phyloP scores from a whole-genome alignment of 352 stramenopile species.

The Pythium periplocum region DNA sequence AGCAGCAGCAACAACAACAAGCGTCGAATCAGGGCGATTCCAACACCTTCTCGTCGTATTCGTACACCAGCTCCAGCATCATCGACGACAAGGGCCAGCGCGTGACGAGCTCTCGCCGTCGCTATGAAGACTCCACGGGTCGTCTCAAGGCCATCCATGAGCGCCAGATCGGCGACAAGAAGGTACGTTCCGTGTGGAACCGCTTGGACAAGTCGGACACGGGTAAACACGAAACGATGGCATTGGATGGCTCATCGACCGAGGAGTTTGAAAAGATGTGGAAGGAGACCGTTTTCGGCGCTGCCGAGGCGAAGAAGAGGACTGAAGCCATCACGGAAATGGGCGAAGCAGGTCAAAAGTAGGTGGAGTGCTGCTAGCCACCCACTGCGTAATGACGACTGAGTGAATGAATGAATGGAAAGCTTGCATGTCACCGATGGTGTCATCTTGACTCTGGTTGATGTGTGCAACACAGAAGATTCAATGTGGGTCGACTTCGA shows the following conservation, averaged over 20 bases:
- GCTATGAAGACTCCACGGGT: conserved; percentile 44
- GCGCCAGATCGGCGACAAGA: conserved; percentile 34
- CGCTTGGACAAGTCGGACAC: conserved; percentile 24
- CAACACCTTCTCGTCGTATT: conserved; percentile 34
- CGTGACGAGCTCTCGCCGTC: conserved; percentile 27
- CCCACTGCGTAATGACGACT: too few species aligned
- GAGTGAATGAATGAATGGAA: too few species aligned
- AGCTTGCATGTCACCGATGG: too few species aligned
- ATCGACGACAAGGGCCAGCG: conserved; percentile 31
- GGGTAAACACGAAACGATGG: conserved; percentile 27
- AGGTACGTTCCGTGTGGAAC: conserved; percentile 31
- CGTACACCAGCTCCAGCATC: conserved; percentile 35
- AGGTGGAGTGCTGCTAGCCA: neutral
- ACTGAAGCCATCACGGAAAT: conserved; percentile 10
- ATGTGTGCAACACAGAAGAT: too few species aligned
- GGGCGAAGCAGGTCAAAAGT: conserved; percentile 4
- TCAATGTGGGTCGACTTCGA: too few species aligned
- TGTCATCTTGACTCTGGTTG: too few species aligned
- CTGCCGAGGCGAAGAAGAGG: conserved; percentile 28
- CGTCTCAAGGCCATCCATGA: conserved; percentile 40
- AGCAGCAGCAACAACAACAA: conserved; percentile 3
- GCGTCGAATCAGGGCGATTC: neutral
- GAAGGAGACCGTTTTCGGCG: conserved; percentile 41
- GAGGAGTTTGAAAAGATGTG: conserved; percentile 53
- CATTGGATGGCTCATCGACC: conserved; percentile 19